Evolutionary conservation across 2,329 filamentous ascomycete species (phyloP), one percentile per base, ranked within the genome.

Genomic region (Thermothelomyces thermophilus): DNA sequence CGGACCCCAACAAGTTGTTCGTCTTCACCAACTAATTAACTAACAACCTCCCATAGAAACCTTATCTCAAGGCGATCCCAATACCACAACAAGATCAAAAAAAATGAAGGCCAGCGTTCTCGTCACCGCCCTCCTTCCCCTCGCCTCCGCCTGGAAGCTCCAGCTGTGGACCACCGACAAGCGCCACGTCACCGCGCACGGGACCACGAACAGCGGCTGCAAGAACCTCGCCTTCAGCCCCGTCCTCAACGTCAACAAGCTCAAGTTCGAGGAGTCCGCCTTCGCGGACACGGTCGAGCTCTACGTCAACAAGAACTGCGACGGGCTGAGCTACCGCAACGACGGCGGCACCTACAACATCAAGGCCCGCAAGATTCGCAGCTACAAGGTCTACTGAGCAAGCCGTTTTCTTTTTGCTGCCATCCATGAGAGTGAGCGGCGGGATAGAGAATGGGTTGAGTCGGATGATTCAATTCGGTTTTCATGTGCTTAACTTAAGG

Each of bases 251-350:
- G 43, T 55, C 53, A 55, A 55, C 34, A 40, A 35, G n/a, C 50
- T 47, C 43, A 50, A 50, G 24, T 51, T 55, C 50, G 36, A 22
- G n/a, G n/a, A n/a, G n/a, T n/a, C 46, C 39, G 30, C 30, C n/a
- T 36, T 16, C 41, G 46, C 50, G n/a, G n/a, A 10, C 39, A 50
- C 43, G 17, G 52, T 55, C 37, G 50, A 55, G 46, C 46, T 53
- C 19, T 55, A 48, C 41, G 43, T 46, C 43, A 50, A 50, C 50
- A 41, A 34, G 28, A 41, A 35, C 46, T 55, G 50, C 46, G 17
- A 39, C 17, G 42, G 42, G 14, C 42, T 55, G 28, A 55, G 53
- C 53, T 55, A 55, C 47, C 50, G 53, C 43, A 55, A 53, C 39
- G 41, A 30, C 33, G 31, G 37, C 4, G 53, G 53, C 30, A 19